Percentiles rank a stretch among this genome's conserved stretches.
These are phyloP conservation scores for Schizosaccharomyces cryophilus DNA, from an alignment of 805 yeast species.

Conservation along the genomic window DNA sequence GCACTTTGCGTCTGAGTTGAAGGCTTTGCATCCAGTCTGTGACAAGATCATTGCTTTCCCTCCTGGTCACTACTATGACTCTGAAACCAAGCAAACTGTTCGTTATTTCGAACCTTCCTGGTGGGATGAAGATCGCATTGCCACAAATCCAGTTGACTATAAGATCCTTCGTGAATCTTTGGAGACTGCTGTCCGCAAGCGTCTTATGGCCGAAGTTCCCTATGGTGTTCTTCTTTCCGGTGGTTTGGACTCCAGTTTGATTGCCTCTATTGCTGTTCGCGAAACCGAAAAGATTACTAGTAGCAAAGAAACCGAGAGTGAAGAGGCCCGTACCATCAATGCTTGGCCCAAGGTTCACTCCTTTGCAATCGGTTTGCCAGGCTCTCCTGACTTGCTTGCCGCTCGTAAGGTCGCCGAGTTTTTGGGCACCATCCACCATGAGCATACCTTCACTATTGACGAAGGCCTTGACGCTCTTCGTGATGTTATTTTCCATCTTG, in stretches of 20 bases:
- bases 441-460: constrained; percentile 86
- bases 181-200: constrained; percentile 91
- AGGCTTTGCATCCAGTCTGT: constrained; percentile 83
- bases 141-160: constrained; percentile 53
- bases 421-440: constrained; percentile 91
- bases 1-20: constrained; percentile 82
- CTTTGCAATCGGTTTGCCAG: constrained; percentile 88
- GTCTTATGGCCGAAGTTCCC: constrained; percentile 98
- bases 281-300: constrained; percentile 55
- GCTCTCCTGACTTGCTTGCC: constrained; percentile 92
- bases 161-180: constrained; percentile 48
- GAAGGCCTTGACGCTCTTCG: constrained; percentile 90
- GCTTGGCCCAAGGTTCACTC: constrained; percentile 58
- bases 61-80: constrained; percentile 93
- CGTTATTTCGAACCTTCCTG: constrained; percentile 83
- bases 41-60: constrained; percentile 86
- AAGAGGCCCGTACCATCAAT: constrained; percentile 57
- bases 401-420: constrained; percentile 91
- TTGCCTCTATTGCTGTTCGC: constrained; percentile 91
- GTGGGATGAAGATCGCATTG: constrained; percentile 68
- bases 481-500: constrained; percentile 87
- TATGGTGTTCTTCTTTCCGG: constrained; percentile 94
- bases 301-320: constrained; percentile 61
- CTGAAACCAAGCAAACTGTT: constrained; percentile 59
- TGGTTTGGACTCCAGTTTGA: constrained; percentile 88